Percentiles rank a stretch among this genome's conserved stretches.
phyloP scores from a whole-genome alignment of 2,329 filamentous ascomycete genomes.

The Botrytis squamosa region DNA sequence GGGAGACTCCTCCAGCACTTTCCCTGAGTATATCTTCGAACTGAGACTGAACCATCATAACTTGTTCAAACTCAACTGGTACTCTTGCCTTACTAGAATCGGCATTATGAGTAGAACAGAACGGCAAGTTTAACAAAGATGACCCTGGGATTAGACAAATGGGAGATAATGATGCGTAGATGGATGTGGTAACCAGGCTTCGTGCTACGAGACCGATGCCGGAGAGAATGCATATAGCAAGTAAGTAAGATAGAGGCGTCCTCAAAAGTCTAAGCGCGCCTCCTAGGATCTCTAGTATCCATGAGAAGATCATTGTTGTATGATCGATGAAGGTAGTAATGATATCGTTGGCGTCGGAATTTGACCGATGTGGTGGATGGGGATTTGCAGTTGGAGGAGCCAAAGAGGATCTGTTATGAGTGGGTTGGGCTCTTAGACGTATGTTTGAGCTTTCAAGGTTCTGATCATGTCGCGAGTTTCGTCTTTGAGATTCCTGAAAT shows the following conservation, averaged over 20 bases:
- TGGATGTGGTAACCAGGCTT: conserved; percentile 60
- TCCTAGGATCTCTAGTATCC: conserved; percentile 55
- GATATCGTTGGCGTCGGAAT: conserved; percentile 22
- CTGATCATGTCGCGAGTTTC: conserved; percentile 24
- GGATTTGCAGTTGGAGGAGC: neutral
- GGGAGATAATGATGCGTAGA: conserved; percentile 63
- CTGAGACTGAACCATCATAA: conserved; percentile 71
- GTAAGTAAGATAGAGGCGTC: conserved; percentile 59
- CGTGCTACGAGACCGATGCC: conserved; percentile 58
- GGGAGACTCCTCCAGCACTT: conserved; percentile 60
- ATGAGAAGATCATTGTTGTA: conserved; percentile 40
- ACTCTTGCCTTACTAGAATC: conserved; percentile 30
- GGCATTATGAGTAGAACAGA: conserved; percentile 49
- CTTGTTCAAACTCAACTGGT: conserved; percentile 64
- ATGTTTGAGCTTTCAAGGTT: conserved; percentile 32
- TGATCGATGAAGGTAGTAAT: conserved; percentile 26
- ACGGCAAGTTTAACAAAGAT: conserved; percentile 60
- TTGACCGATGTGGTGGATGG: neutral
- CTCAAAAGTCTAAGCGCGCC: conserved; percentile 62
- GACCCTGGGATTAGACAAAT: conserved; percentile 68
- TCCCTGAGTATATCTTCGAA: conserved; percentile 75
- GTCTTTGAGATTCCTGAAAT: conserved; percentile 29
- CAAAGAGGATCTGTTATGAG: conserved; percentile 1
- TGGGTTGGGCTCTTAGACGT: conserved; percentile 22
- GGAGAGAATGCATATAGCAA: conserved; percentile 61